phyloP scores from a whole-genome alignment of 2,329 filamentous ascomycete species.

The Podosphaera aphanis region DNA sequence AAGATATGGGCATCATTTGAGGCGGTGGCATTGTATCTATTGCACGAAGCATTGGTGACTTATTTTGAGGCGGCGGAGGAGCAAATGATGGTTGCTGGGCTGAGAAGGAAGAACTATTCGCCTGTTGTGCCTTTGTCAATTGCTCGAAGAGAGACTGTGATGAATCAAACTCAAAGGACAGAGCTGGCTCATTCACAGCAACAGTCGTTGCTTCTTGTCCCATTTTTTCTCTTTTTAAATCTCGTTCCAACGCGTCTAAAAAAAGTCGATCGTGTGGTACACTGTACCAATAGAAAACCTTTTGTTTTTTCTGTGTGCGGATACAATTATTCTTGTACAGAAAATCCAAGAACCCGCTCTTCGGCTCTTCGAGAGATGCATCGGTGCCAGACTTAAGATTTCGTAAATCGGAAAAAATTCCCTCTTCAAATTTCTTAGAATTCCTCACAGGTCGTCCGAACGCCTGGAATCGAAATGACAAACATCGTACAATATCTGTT shows the following conservation, averaged over 20 bases:
- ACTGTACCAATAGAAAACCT: slow-evolving; percentile 99
- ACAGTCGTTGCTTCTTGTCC: slow-evolving; percentile 91
- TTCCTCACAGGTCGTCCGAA: slow-evolving; percentile 98
- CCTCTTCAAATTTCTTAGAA: slow-evolving; percentile 98
- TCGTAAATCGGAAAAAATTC: slow-evolving; percentile 94
- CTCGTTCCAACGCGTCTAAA: slow-evolving; percentile 86
- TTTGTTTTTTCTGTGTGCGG: slow-evolving; percentile 98
- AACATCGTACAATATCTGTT: slow-evolving; percentile 92
- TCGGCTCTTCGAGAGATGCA: slow-evolving; percentile 92
- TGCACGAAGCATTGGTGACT: slow-evolving; percentile 70
- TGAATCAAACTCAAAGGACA: slow-evolving; percentile 98
- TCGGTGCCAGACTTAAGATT: slow-evolving; percentile 97
- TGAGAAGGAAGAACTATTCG: slow-evolving; percentile 90
- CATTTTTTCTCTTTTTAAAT: slow-evolving; percentile 99
- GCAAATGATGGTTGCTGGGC: slow-evolving; percentile 37
- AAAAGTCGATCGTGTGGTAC: slow-evolving; percentile 94
- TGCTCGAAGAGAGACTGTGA: slow-evolving; percentile 98
- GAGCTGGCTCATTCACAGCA: slow-evolving; percentile 83
- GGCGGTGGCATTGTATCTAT: slow-evolving; percentile 89
- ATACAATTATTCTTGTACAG: slow-evolving; percentile 99
- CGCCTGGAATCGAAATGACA: slow-evolving; percentile 94
- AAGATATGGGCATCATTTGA: slow-evolving; percentile 46
- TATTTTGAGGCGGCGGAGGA: slow-evolving; percentile 47
- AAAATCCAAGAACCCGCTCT: slow-evolving; percentile 95
- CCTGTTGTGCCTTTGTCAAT: slow-evolving; percentile 96